These are phyloP conservation scores for Choiromyces venosus DNA, from an alignment of 495 filamentous ascomycete species.

Conservation along the genomic window DNA sequence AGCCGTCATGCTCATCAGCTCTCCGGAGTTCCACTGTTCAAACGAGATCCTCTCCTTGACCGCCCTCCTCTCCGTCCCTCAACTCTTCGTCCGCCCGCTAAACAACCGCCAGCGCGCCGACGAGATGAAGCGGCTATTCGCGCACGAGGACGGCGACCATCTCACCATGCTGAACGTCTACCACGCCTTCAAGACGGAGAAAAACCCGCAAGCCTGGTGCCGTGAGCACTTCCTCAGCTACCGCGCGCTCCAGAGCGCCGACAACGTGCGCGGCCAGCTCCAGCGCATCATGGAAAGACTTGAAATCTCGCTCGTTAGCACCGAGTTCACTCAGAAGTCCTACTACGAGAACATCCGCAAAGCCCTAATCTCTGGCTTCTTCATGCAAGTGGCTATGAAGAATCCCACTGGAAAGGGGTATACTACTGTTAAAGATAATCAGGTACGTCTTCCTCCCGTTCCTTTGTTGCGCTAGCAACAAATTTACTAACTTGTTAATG, in stretches of 20 bases:
- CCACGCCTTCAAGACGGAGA: slow-evolving; percentile 82
- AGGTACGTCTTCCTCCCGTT: slow-evolving; percentile 31
- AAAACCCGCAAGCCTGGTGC: slow-evolving; percentile 79
- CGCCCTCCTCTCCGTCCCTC: slow-evolving; percentile 86
- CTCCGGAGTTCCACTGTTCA: slow-evolving; percentile 96
- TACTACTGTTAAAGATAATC: slow-evolving; percentile 88
- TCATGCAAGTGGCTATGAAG: slow-evolving; percentile 99
- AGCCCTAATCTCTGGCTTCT: slow-evolving; percentile 91
- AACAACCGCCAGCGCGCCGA: slow-evolving; percentile 84
- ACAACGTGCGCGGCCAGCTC: slow-evolving; percentile 86
- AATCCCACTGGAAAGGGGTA: slow-evolving; percentile 73
- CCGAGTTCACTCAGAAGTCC: slow-evolving; percentile 86
- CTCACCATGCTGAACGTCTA: slow-evolving; percentile 96
- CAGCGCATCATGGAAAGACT: slow-evolving; percentile 93
- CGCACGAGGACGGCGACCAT: slow-evolving; percentile 89
- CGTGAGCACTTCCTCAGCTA: slow-evolving; percentile 95
- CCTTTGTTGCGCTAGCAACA: too few relatives aligned
- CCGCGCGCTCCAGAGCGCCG: slow-evolving; percentile 81
- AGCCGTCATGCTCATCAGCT: slow-evolving; percentile 96
- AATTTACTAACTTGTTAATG: too few relatives aligned
- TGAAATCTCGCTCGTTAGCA: slow-evolving; percentile 77
- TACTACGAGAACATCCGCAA: slow-evolving; percentile 97
- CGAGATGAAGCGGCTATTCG: slow-evolving; percentile 93
- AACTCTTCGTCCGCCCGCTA: slow-evolving; percentile 85
- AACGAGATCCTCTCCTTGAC: slow-evolving; percentile 97